A percentile compares a stretch with the other conserved stretches of the same genome.
Evolutionary conservation across 2,329 filamentous ascomycete genomes (phyloP).

Genomic region (Penicillium sp.): DNA sequence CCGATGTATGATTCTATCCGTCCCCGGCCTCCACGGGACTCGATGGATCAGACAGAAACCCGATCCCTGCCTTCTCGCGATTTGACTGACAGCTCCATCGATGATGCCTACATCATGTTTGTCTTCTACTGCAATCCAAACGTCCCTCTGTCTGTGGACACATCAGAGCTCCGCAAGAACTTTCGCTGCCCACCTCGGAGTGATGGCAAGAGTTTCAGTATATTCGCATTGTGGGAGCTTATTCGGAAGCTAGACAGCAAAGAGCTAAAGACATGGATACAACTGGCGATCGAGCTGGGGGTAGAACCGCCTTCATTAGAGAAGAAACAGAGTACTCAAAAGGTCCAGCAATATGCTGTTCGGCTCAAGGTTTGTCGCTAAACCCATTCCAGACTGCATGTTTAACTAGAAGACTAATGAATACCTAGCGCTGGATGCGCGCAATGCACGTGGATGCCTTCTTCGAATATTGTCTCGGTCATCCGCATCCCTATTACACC

Average conservation of each 20-base stretch:
- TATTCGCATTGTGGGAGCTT: conserved; percentile 66
- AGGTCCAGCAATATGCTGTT: conserved; percentile 90
- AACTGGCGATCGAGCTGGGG: conserved; percentile 75
- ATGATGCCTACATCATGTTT: conserved; percentile 74
- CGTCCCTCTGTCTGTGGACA: conserved; percentile 61
- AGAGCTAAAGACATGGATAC: conserved; percentile 87
- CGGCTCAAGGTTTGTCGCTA: conserved; percentile 62
- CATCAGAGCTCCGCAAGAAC: conserved; percentile 60
- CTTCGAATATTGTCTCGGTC: conserved; percentile 77
- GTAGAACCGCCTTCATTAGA: conserved; percentile 72
- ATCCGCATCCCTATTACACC: conserved; percentile 69
- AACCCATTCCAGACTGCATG: too few relatives aligned
- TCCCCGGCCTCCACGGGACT: too few relatives aligned
- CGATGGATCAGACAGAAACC: conserved; percentile 40
- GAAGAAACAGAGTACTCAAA: conserved; percentile 82
- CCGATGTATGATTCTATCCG: too few relatives aligned
- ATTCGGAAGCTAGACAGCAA: conserved; percentile 63
- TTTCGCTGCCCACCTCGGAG: conserved; percentile 76
- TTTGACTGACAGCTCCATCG: conserved; percentile 62
- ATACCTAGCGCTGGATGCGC: conserved; percentile 75
- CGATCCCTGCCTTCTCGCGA: conserved; percentile 56
- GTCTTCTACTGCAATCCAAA: conserved; percentile 85
- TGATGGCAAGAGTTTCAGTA: conserved; percentile 76
- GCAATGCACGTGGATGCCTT: conserved; percentile 93
- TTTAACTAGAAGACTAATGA: too few relatives aligned